Conservation (phyloP, 2,329 filamentous ascomycete genomes). For the Fonsecaea monophora region DNA sequence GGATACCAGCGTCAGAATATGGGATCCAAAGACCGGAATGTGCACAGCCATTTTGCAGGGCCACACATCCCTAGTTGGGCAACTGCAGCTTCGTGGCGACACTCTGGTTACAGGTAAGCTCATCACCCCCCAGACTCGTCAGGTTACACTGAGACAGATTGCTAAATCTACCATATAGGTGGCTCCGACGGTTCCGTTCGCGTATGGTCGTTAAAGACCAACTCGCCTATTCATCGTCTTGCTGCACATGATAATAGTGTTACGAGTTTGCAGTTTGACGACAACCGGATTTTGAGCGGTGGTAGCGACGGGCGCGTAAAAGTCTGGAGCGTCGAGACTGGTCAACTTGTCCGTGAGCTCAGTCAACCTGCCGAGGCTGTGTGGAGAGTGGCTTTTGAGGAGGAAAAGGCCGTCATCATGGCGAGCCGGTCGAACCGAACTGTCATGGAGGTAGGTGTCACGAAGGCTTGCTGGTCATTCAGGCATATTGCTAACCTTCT, state of each 20-base stretch:
- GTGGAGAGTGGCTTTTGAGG: constrained; percentile 97
- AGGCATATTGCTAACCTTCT: constrained; percentile 6
- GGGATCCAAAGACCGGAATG: constrained; percentile 87
- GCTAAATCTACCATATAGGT: constrained; percentile 53
- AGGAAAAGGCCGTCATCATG: constrained; percentile 97
- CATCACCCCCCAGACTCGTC: neutral
- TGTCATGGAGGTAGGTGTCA: constrained; percentile 86
- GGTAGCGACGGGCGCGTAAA: constrained; percentile 98
- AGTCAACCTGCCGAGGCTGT: constrained; percentile 92
- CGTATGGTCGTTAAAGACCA: constrained; percentile 91
- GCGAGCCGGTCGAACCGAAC: constrained; percentile 83
- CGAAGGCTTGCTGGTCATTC: constrained; percentile 9
- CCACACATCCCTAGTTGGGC: constrained; percentile 94
- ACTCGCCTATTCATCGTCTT: constrained; percentile 89
- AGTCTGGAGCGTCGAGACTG: constrained; percentile 95
- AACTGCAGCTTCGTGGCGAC: constrained; percentile 92
- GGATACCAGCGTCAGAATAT: constrained; percentile 95
- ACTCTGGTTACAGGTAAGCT: constrained; percentile 75
- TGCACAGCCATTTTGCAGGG: constrained; percentile 93
- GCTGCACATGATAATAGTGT: constrained; percentile 98
- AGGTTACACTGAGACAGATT: neutral
- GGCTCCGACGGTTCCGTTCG: constrained; percentile 95
- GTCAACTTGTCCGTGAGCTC: constrained; percentile 86
- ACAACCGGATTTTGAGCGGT: constrained; percentile 91
- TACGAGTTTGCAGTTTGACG: constrained; percentile 95